phyloP scores from a whole-genome alignment of 768 basidiomycete species.

The Fomitopsis serialis region DNA sequence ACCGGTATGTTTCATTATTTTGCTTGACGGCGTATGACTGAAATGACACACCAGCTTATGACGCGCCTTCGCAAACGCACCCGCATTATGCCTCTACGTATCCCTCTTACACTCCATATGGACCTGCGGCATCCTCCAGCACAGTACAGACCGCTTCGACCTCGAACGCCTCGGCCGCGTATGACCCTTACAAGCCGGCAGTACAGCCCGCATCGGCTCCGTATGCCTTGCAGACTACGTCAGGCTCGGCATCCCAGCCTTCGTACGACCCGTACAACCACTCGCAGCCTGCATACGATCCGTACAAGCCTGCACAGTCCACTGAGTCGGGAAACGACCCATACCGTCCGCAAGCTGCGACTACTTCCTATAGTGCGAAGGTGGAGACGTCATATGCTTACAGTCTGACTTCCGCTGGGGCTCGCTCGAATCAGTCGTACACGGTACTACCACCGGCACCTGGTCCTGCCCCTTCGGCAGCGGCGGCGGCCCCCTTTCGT shows the following conservation, averaged over 20 bases:
- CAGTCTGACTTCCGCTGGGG: background rate
- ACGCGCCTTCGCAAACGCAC: background rate
- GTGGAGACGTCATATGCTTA: background rate
- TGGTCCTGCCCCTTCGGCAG: slow-evolving; percentile 23
- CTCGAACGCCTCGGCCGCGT: slow-evolving; percentile 7
- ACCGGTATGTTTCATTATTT: background rate
- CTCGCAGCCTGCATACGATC: slow-evolving; percentile 4
- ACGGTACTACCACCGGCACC: slow-evolving; percentile 8
- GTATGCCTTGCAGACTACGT: slow-evolving; percentile 19
- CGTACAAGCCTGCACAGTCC: slow-evolving; percentile 22
- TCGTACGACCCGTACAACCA: slow-evolving; percentile 15
- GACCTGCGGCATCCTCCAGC: background rate
- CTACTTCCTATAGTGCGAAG: background rate
- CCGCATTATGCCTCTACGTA: background rate
- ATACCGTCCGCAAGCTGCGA: background rate
- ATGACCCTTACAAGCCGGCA: slow-evolving; percentile 24
- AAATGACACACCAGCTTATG: background rate
- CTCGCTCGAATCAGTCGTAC: background rate
- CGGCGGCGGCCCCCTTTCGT: slow-evolving; percentile 44
- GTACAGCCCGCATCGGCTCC: slow-evolving; percentile 5
- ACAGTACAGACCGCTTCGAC: background rate
- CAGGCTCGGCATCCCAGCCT: slow-evolving; percentile 13
- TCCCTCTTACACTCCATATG: background rate
- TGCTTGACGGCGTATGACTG: background rate
- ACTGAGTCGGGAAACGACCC: background rate